Evolutionary conservation across 257 asterid species (phyloP).

Genomic region (Paulownia fortunei): DNA sequence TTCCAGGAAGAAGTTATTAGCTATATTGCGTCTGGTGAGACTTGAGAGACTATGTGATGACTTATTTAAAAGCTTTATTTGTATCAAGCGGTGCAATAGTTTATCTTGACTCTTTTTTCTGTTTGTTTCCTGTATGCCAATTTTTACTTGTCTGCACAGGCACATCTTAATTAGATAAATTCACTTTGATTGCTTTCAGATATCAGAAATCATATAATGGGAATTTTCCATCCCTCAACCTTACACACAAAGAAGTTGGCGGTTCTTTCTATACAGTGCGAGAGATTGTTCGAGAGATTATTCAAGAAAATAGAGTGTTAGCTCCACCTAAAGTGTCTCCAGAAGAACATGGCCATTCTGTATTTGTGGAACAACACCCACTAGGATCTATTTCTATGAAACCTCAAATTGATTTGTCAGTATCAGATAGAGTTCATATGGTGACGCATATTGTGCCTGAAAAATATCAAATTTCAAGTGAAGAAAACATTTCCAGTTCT

Average conservation of each 20-base stretch:
- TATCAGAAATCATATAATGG: conserved; percentile 72
- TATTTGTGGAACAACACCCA: conserved; percentile 58
- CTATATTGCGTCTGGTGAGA: neutral
- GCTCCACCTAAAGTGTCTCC: conserved; percentile 68
- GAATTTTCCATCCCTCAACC: conserved; percentile 80
- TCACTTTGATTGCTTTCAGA: conserved; percentile 48
- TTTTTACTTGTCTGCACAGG: neutral
- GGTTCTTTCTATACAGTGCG: conserved; percentile 92
- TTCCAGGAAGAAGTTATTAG: neutral
- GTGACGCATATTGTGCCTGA: conserved; percentile 17
- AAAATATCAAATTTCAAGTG: conserved; percentile 33
- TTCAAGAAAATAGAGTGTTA: conserved; percentile 87
- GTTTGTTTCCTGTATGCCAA: conserved; percentile 1
- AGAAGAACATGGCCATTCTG: conserved; percentile 50
- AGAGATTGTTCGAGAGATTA: conserved; percentile 85
- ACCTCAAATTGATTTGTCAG: conserved; percentile 45
- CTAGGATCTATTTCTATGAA: conserved; percentile 71
- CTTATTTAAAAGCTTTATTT: neutral
- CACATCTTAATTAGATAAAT: conserved; percentile 1
- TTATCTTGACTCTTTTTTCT: neutral
- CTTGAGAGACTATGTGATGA: conserved; percentile 24
- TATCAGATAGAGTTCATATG: conserved; percentile 38
- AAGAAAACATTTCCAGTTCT: conserved; percentile 39
- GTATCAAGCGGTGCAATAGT: neutral
- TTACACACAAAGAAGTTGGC: conserved; percentile 94